Evolutionary conservation across 2,329 filamentous ascomycete genomes (phyloP), one percentile per base, ranked within the genome.

Genomic region (Emergomyces africanus): DNA sequence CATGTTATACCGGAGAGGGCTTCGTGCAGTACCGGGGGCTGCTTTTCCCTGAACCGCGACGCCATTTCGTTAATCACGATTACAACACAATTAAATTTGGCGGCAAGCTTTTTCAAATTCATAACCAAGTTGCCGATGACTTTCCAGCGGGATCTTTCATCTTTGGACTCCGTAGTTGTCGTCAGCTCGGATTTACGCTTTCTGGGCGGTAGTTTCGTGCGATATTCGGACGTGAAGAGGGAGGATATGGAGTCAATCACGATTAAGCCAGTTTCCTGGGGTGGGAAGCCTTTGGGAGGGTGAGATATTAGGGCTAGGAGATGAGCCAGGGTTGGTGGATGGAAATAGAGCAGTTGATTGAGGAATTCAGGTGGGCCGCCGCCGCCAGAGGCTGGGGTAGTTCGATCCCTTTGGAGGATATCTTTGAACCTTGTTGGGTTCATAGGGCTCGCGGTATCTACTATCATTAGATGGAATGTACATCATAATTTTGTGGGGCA

Each of bases 211-310:
- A 59, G 73, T 71, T 61, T 69, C 64, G 18, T 85, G 20, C 88
- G 88, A 61, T 95, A 90, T 37, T 89, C 85, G 58, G 85, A 82
- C 64, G 88, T 88, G 60, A 96, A 79, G 30, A 94, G 78, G 8
- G 84, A 83, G 6, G 90, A 90, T 23, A 95, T 74, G 2, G 86
- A 86, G 70, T 95, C 90, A 63, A 96, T 77, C 14, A 96, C 78
- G 42, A 96, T 73, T 1, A 96, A 77, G 28, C 81, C 79, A 12
- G 87, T 86, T 35, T 78, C 77, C 28, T 71, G 60, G 0, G 87
- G 83, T 54, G 90, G 81, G 61, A 88, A 85, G 10, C 74, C 73
- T 1, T 78, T 67, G 1, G 84, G 83, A n/a, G 87, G 83, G 57
- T 85, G 82, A 56, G 85, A 80, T 49, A 95, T 76, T 35, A 96